phyloP scores from a whole-genome alignment of 768 basidiomycete species.

The Mycena belliarum region DNA sequence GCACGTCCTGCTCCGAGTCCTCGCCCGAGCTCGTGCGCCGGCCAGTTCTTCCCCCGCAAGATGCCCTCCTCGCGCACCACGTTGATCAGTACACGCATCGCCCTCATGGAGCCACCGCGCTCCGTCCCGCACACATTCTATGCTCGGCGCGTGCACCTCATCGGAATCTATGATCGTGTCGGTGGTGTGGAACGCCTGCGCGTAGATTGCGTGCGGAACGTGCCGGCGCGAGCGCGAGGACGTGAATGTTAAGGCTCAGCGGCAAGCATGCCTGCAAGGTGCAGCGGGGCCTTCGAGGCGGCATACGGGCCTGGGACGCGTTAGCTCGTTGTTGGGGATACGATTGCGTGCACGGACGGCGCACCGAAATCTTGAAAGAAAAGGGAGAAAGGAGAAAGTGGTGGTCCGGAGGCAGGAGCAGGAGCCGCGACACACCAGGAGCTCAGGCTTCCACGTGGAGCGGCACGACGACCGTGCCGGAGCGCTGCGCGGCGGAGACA shows the following conservation, averaged over 20 bases:
- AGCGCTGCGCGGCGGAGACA: conserved; percentile 44
- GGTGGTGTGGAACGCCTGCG: conserved; percentile 24
- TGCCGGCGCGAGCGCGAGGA: conserved; percentile 42
- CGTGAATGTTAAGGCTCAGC: conserved; percentile 40
- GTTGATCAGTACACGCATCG: too few relatives aligned
- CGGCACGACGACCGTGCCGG: conserved; percentile 42
- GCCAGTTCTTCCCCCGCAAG: conserved; percentile 25
- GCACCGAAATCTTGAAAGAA: conserved; percentile 15
- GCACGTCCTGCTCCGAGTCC: conserved; percentile 28
- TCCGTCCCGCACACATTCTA: too few relatives aligned
- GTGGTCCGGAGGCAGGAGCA: neutral
- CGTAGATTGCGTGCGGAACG: conserved; percentile 39
- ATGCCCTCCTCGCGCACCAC: conserved; percentile 35
- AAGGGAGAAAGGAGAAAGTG: neutral
- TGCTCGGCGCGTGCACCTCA: conserved; percentile 24
- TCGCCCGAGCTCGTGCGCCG: conserved; percentile 26
- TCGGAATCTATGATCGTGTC: conserved; percentile 40
- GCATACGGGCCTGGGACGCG: conserved; percentile 32
- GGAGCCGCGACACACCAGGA: conserved; percentile 29
- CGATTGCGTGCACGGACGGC: neutral
- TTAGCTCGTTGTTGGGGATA: too few relatives aligned
- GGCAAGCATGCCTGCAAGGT: conserved; percentile 39
- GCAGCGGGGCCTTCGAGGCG: conserved; percentile 44
- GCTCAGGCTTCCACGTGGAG: conserved; percentile 36
- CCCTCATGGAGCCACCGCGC: conserved; percentile 29